Percentiles rank a stretch among this genome's conserved stretches.
phyloP scores from a whole-genome alignment of 495 filamentous ascomycete genomes.

The Trichodelitschia bisporula region DNA sequence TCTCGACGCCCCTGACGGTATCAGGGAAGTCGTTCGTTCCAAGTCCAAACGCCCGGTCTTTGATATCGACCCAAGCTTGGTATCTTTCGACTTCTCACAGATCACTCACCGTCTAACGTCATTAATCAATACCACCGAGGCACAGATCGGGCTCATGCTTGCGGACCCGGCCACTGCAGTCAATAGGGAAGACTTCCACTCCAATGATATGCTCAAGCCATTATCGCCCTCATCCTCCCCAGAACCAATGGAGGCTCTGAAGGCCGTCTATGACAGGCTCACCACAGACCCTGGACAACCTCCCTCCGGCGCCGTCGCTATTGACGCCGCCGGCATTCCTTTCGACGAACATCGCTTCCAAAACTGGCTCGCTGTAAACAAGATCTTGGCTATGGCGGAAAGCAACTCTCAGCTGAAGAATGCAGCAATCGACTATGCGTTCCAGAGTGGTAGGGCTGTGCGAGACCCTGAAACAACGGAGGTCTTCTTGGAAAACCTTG shows the following conservation, averaged over 20 bases:
- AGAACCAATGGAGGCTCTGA: constrained; percentile 4
- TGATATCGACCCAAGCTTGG: no score
- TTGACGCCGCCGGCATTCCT: constrained; percentile 4
- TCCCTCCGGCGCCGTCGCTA: no score
- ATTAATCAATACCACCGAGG: background rate
- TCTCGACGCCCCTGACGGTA: no score
- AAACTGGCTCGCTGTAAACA: constrained; percentile 8
- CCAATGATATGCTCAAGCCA: no score
- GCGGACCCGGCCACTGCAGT: background rate
- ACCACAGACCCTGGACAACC: constrained; percentile 13
- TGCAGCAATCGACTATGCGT: constrained; percentile 3
- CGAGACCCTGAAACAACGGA: background rate
- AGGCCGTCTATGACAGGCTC: constrained; percentile 13
- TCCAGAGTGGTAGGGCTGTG: constrained; percentile 1
- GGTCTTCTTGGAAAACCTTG: background rate
- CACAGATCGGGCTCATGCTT: background rate
- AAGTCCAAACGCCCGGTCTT: no score
- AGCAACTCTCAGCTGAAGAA: constrained; percentile 1
- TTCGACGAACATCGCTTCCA: constrained; percentile 9
- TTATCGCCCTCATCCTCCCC: no score
- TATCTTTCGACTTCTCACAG: no score
- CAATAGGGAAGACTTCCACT: no score
- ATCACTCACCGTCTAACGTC: no score
- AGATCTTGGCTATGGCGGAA: constrained; percentile 7
- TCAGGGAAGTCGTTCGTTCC: no score